Evolutionary conservation across 2,329 filamentous ascomycete genomes (phyloP).

Genomic region (Triangularia setosa): DNA sequence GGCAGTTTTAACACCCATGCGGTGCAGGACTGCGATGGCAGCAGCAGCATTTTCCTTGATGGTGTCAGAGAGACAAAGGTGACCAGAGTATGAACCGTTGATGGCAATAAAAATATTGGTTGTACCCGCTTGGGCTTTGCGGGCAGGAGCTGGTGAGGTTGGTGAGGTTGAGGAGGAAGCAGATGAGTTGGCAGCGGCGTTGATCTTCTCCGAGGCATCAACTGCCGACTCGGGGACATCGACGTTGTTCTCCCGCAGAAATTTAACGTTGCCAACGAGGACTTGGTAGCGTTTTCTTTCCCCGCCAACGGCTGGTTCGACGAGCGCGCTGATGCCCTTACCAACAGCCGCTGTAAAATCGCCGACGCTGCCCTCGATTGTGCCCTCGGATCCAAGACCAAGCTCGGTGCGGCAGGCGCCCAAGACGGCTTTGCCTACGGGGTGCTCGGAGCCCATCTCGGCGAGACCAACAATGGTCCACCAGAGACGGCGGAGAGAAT

Average conservation of each 20-base stretch:
- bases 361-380: conserved; percentile 77
- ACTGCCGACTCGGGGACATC: conserved; percentile 60
- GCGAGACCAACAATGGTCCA: conserved; percentile 96
- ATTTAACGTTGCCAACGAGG: conserved; percentile 78
- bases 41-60: conserved; percentile 85
- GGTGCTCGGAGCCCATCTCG: conserved; percentile 93
- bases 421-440: conserved; percentile 86
- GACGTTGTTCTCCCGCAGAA: conserved; percentile 68
- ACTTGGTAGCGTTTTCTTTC: conserved; percentile 71
- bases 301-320: conserved; percentile 69
- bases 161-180: conserved; percentile 26
- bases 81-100: conserved; percentile 74
- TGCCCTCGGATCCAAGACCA: conserved; percentile 64
- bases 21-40: conserved; percentile 74
- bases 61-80: conserved; percentile 80
- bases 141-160: conserved; percentile 32
- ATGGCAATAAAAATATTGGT: conserved; percentile 92
- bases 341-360: conserved; percentile 83
- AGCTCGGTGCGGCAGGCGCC: conserved; percentile 71
- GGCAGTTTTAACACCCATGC: conserved; percentile 80
- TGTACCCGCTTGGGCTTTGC: conserved; percentile 58
- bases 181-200: conserved; percentile 32
- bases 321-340: conserved; percentile 74
- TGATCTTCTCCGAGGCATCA: conserved; percentile 58
- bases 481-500: conserved; percentile 73